These are phyloP conservation scores for Shiraia sp. DNA, from an alignment of 2,329 filamentous ascomycete species.

Conservation along the genomic window DNA sequence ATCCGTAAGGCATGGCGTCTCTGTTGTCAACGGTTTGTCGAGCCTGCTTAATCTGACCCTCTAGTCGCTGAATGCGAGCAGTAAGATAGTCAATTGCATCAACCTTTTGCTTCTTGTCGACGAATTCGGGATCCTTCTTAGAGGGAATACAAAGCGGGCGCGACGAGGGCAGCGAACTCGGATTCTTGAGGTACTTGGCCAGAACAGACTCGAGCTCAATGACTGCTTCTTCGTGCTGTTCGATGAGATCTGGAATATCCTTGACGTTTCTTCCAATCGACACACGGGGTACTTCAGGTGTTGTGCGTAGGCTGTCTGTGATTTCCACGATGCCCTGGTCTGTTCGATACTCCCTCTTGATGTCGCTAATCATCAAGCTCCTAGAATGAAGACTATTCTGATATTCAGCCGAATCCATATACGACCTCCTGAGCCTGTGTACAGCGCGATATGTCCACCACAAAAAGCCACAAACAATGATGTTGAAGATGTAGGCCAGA, in stretches of 20 bases:
- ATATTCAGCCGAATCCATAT: conserved; percentile 86
- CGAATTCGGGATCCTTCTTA: conserved; percentile 71
- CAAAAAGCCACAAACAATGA: conserved; percentile 77
- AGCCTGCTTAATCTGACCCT: conserved; percentile 81
- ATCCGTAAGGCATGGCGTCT: conserved; percentile 88
- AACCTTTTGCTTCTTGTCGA: conserved; percentile 71
- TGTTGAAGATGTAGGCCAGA: conserved; percentile 67
- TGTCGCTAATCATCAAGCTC: conserved; percentile 73
- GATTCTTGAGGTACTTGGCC: conserved; percentile 89
- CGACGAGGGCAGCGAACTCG: conserved; percentile 73
- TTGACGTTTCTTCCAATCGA: conserved; percentile 91
- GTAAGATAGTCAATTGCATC: conserved; percentile 95
- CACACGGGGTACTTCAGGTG: conserved; percentile 75
- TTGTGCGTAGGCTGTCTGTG: conserved; percentile 78
- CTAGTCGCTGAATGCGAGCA: conserved; percentile 78
- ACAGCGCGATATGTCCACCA: conserved; percentile 90
- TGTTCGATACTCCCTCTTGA: conserved; percentile 73
- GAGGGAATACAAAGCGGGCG: conserved; percentile 80
- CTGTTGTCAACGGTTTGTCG: conserved; percentile 81
- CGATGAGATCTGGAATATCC: conserved; percentile 81
- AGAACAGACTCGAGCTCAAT: conserved; percentile 80
- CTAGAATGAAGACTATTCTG: conserved; percentile 81
- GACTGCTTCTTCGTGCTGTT: conserved; percentile 79
- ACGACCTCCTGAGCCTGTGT: conserved; percentile 69
- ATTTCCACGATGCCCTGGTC: conserved; percentile 88